phyloP scores from a whole-genome alignment of 257 asterid genomes.

The Rehmannia glutinosa region DNA sequence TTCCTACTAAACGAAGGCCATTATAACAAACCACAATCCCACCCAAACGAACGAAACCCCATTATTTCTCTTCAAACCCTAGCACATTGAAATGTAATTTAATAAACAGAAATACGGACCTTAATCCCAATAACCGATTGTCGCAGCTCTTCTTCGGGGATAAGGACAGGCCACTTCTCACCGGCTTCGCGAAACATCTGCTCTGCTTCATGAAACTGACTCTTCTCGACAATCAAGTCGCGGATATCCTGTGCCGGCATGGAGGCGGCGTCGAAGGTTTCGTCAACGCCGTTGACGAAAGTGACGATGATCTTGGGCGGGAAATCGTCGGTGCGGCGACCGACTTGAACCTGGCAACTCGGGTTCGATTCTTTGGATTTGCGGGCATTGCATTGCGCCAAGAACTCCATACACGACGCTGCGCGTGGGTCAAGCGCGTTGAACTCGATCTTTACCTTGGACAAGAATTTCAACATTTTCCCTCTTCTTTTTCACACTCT shows the following conservation, averaged over 20 bases:
- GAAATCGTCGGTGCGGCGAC: constrained; percentile 89
- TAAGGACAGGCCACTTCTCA: constrained; percentile 88
- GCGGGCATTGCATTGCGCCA: constrained; percentile 91
- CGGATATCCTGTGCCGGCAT: constrained; percentile 85
- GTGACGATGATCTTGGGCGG: constrained; percentile 90
- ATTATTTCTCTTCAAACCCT: neutral
- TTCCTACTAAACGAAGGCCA: too few species aligned
- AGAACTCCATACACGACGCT: constrained; percentile 90
- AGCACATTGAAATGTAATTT: neutral
- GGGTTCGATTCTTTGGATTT: constrained; percentile 91
- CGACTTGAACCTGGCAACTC: constrained; percentile 76
- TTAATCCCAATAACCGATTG: constrained; percentile 63
- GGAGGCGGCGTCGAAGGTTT: constrained; percentile 74
- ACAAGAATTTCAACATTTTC: constrained; percentile 81
- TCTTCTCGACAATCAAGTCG: constrained; percentile 83
- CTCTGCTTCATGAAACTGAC: constrained; percentile 79
- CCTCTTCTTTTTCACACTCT: neutral
- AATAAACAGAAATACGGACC: constrained; percentile 30
- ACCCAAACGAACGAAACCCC: too few species aligned
- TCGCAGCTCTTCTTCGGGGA: constrained; percentile 68
- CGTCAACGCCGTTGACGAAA: constrained; percentile 82
- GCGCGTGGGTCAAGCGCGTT: constrained; percentile 83
- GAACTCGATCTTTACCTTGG: constrained; percentile 88
- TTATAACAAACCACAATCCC: too few species aligned
- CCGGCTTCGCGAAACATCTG: constrained; percentile 93